These are phyloP conservation scores for Arthrobotrys megalospora DNA, from an alignment of 2,329 filamentous ascomycete species.

Conservation along the genomic window DNA sequence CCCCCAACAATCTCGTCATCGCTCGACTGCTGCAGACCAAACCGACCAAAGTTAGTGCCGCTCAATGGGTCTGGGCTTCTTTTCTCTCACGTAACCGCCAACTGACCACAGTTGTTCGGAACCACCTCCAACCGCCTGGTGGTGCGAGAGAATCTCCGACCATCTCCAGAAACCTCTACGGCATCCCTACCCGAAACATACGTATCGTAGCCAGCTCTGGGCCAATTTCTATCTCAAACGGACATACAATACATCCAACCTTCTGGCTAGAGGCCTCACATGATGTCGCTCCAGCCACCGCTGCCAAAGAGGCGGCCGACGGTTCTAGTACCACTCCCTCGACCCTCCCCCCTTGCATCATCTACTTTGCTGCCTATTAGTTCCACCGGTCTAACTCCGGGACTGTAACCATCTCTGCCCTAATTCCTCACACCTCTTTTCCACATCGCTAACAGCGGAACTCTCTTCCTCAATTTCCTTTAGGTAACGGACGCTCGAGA, in stretches of 20 bases:
- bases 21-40: neutral
- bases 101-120: conserved; percentile 37
- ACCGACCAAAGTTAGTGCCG: neutral
- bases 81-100: conserved; percentile 16
- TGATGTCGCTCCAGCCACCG: conserved; percentile 62
- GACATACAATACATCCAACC: neutral
- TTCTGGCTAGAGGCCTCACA: conserved; percentile 23
- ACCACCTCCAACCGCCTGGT: conserved; percentile 17
- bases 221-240: conserved; percentile 5
- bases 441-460: conserved; percentile 64
- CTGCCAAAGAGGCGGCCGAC: conserved; percentile 73
- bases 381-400: conserved; percentile 57
- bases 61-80: conserved; percentile 39
- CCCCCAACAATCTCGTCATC: conserved; percentile 20
- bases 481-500: conserved; percentile 75
- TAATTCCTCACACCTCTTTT: conserved; percentile 33
- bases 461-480: conserved; percentile 61
- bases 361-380: conserved; percentile 50
- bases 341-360: conserved; percentile 39
- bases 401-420: conserved; percentile 30
- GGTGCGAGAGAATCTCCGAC: conserved; percentile 4
- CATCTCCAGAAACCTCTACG: neutral
- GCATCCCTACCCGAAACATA: conserved; percentile 27
- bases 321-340: conserved; percentile 71
- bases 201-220: conserved; percentile 17